A percentile compares a stretch with the other conserved stretches of the same genome.
phyloP scores from a whole-genome alignment of 768 basidiomycete species.

The Leccinum barrowsii region DNA sequence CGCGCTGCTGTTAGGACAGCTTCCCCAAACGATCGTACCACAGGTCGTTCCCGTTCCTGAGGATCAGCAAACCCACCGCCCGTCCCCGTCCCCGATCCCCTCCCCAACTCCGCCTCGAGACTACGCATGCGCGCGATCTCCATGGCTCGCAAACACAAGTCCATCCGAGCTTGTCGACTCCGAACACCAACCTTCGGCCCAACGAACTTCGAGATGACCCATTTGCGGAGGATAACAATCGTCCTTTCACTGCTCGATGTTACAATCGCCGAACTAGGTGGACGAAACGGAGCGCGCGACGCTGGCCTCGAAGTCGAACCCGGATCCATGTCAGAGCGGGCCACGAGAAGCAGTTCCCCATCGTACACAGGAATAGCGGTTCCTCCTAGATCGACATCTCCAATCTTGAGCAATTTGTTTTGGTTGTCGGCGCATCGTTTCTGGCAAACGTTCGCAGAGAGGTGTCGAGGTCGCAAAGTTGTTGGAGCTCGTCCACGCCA shows the following conservation, averaged over 20 bases:
- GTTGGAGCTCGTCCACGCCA: constrained; percentile 22
- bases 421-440: too few relatives aligned
- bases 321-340: constrained; percentile 51
- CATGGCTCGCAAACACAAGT: constrained; percentile 64
- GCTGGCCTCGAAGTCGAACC: constrained; percentile 49
- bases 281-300: constrained; percentile 64
- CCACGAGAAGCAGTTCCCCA: constrained; percentile 70
- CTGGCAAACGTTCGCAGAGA: constrained; percentile 33
- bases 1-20: constrained; percentile 66
- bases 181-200: constrained; percentile 61
- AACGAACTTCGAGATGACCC: constrained; percentile 69
- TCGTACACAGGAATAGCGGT: constrained; percentile 72
- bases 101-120: constrained; percentile 33
- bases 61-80: constrained; percentile 31
- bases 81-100: not conserved
- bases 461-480: constrained; percentile 49
- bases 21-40: constrained; percentile 78
- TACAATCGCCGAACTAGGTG: constrained; percentile 59
- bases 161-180: constrained; percentile 67
- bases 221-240: constrained; percentile 68
- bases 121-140: constrained; percentile 66
- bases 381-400: constrained; percentile 52
- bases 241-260: constrained; percentile 35
- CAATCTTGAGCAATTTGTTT: constrained; percentile 22
- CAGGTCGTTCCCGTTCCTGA: constrained; percentile 60